Base-by-base conservation (phyloP, 2,329 filamentous ascomycete genomes). In the Fusarium poae region DNA sequence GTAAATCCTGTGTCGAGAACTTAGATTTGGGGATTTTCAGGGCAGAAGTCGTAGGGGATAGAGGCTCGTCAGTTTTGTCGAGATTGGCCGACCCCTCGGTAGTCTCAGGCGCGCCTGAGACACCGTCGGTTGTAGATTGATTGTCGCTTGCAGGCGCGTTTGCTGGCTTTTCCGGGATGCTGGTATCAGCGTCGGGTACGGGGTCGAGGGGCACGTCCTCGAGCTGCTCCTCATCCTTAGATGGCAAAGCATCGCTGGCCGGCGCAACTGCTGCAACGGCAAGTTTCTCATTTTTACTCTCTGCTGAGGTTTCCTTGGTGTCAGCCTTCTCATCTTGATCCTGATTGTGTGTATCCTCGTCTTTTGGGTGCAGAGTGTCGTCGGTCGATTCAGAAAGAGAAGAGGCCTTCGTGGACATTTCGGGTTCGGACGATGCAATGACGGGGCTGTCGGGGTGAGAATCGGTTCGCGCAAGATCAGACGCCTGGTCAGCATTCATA, bases 371-470 rank as follows among this genome's bases (percentile, higher is more conserved):
- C 3, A 87, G 76, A 6, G 87, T 89, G 72, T 88, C 87, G 61
- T 89, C 85, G 3, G 88, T 89, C 3, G 85, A 86, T 63, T 89
- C 88, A 8, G 88, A 90, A 12, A 90, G 75, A 0, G 88, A 90
- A 0, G 88, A 90, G 6, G 88, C 88, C 70, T 86, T 87, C 9
- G 88, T 90, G 4, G 88, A 90, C 50, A 85, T 83, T 16, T 83
- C 86, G 39, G 84, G 79, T 60, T 89, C 87, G 8, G 86, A 89
- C 18, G 81, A 82, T 21, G 79, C 79, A 44, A 83, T 82, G 23
- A 84, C 75, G 1, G 88, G 87, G 16, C 88, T 89, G 13, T 84
- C 77, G 6, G 88, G 86, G 53, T 85, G 85, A 3, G 88, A 90
- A 74, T 89, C 87, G 23, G 82, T 82, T 57, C 81, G 82, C 5